Conservation (phyloP, 805 yeast species). For the Cyberlindnera xylosilytica region DNA sequence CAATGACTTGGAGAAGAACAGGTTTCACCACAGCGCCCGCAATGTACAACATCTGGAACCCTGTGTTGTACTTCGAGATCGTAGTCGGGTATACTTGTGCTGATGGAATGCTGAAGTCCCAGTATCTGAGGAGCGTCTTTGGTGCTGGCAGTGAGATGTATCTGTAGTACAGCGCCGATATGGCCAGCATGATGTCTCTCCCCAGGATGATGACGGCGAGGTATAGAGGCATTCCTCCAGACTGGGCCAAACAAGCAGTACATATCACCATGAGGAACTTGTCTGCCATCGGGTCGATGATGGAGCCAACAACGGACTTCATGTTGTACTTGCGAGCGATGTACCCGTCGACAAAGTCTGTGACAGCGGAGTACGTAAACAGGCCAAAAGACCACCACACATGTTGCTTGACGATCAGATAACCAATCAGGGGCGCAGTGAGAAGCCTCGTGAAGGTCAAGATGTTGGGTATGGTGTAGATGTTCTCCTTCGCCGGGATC, state of each 20-base stretch:
- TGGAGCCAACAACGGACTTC: constrained; percentile 81
- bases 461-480: constrained; percentile 83
- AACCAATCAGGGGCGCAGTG: constrained; percentile 83
- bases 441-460: constrained; percentile 78
- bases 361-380: constrained; percentile 81
- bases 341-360: constrained; percentile 90
- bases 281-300: constrained; percentile 94
- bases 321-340: constrained; percentile 80
- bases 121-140: constrained; percentile 63
- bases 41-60: constrained; percentile 86
- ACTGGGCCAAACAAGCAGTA: constrained; percentile 69
- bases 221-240: constrained; percentile 66
- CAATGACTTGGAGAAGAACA: constrained; percentile 37
- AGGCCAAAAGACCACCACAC: constrained; percentile 63
- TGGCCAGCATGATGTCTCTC: constrained; percentile 70
- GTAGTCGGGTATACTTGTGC: constrained; percentile 86
- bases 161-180: constrained; percentile 70
- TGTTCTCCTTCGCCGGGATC: constrained; percentile 47
- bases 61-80: constrained; percentile 86
- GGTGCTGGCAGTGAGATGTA: constrained; percentile 75
- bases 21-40: constrained; percentile 61
- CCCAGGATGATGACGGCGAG: constrained; percentile 75
- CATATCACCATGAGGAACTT: constrained; percentile 84
- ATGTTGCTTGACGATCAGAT: constrained; percentile 63
- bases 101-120: constrained; percentile 77